Evolutionary conservation across 2,329 filamentous ascomycete species (phyloP).

Genomic region (Mariannaea sp.): DNA sequence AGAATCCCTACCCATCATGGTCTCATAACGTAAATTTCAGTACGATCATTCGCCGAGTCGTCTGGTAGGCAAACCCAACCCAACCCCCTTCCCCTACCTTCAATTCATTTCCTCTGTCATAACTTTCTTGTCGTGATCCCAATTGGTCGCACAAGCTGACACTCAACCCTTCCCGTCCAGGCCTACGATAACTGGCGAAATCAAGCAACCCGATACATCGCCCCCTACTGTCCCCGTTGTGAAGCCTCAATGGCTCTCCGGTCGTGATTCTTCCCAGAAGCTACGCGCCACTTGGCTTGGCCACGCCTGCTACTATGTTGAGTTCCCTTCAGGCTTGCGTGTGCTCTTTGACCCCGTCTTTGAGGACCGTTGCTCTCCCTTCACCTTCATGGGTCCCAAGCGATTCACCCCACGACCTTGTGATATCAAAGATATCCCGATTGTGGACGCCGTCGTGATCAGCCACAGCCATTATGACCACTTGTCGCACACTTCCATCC

Average conservation of each 20-base stretch:
- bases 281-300: slow-evolving; percentile 93
- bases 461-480: slow-evolving; percentile 95
- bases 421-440: slow-evolving; percentile 75
- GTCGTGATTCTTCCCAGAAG: slow-evolving; percentile 57
- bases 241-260: slow-evolving; percentile 68
- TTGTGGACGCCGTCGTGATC: slow-evolving; percentile 78
- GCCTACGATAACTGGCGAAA: slow-evolving; percentile 47
- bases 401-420: slow-evolving; percentile 81
- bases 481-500: slow-evolving; percentile 75
- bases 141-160: slow-evolving; percentile 17
- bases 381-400: slow-evolving; percentile 72
- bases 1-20: slow-evolving; percentile 58
- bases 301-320: slow-evolving; percentile 91
- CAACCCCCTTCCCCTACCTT: not conserved
- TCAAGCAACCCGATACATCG: slow-evolving; percentile 62
- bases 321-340: slow-evolving; percentile 83
- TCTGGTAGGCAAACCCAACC: slow-evolving; percentile 44
- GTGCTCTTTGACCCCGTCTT: slow-evolving; percentile 95
- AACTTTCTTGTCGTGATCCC: not conserved
- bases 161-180: slow-evolving; percentile 24
- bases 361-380: slow-evolving; percentile 81
- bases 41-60: slow-evolving; percentile 39
- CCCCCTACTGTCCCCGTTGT: slow-evolving; percentile 69
- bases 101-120: not conserved
- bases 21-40: slow-evolving; percentile 27